Evolutionary conservation across 306 rosid species (phyloP), one percentile per base, ranked within the genome.

Genomic region (Prunus davidiana): DNA sequence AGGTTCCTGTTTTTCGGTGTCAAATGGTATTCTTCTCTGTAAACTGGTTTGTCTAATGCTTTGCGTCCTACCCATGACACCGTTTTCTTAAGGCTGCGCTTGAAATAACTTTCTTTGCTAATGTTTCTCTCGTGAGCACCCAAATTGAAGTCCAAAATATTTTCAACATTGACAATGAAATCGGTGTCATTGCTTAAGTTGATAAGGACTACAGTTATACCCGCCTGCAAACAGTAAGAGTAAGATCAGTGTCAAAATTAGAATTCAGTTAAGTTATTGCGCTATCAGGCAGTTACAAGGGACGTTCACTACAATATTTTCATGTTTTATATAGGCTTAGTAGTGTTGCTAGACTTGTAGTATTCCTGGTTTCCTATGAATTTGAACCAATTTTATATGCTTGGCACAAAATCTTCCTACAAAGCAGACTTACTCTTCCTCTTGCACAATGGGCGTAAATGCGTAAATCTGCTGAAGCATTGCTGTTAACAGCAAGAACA

Each of bases 361-460:
- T 38, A 38, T 15, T 68, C 19, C 24, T 2, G 6, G 8, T 5
- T 1, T 22, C 13, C 69, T 38, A 38, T 7, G 43, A 38, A 51
- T 10, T 6, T 72, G 25, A 27, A 11, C 49, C 75, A 27, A 16
- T 56, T 67, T n/a, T 64, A 28, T 34, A 71, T 38, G 18, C 25
- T 72, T 20, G 58, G 25, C 43, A 60, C 24, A 57, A 79, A 79
- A 75, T 70, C 45, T 60, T 55, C 32, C 19, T 38, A 67, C 22
- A 65, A 43, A 41, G 20, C 50, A 62, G 76, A 60, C 97, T 94
- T 83, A 95, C 99, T 78, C 87, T 89, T 82, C 85, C 92, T 82
- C 88, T 95, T 14, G 93, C 80, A 84, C 99, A 95, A 84, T 92
- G 99, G 22, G 96, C 99, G 78, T 95, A 95, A 49, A 83, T 56